Evolutionary conservation across 352 stramenopile genomes (phyloP).

Genomic region (Peronospora destructor): DNA sequence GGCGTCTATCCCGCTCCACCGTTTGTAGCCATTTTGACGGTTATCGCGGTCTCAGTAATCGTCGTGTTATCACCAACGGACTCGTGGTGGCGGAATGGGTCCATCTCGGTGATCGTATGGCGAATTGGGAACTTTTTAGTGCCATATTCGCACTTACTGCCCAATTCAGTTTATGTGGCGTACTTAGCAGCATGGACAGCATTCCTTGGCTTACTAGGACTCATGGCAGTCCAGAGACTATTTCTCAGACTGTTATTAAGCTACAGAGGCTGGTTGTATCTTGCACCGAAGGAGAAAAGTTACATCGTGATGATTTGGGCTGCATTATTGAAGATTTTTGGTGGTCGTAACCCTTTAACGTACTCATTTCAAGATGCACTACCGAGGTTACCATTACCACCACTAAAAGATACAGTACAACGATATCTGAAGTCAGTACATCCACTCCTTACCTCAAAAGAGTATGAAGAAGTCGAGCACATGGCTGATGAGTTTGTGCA

Average conservation of each 20-base stretch:
- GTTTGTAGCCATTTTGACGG: slow-evolving; percentile 44
- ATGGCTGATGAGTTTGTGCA: slow-evolving; percentile 84
- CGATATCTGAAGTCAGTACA: slow-evolving; percentile 90
- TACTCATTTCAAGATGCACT: slow-evolving; percentile 90
- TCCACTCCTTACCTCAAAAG: slow-evolving; percentile 75
- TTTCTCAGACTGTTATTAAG: slow-evolving; percentile 76
- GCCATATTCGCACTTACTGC: slow-evolving; percentile 56
- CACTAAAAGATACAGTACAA: slow-evolving; percentile 89
- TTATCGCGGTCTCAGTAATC: slow-evolving; percentile 56
- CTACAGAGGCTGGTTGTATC: slow-evolving; percentile 86
- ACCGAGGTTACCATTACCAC: slow-evolving; percentile 87
- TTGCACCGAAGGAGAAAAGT: slow-evolving; percentile 62
- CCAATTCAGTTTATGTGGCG: slow-evolving; percentile 67
- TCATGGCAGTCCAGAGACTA: slow-evolving; percentile 83
- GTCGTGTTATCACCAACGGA: slow-evolving; percentile 53
- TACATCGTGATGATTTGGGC: slow-evolving; percentile 63
- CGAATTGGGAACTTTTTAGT: slow-evolving; percentile 72
- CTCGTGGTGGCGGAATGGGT: slow-evolving; percentile 81
- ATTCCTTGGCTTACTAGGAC: slow-evolving; percentile 71
- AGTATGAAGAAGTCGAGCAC: slow-evolving; percentile 85
- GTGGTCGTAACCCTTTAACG: slow-evolving; percentile 73
- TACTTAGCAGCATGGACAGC: slow-evolving; percentile 79
- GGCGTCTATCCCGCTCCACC: slow-evolving; percentile 77
- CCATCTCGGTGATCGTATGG: slow-evolving; percentile 72
- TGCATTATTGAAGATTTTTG: slow-evolving; percentile 74